These are phyloP conservation scores for Cystoderma amianthinum DNA, from an alignment of 768 basidiomycete species.

Conservation along the genomic window DNA sequence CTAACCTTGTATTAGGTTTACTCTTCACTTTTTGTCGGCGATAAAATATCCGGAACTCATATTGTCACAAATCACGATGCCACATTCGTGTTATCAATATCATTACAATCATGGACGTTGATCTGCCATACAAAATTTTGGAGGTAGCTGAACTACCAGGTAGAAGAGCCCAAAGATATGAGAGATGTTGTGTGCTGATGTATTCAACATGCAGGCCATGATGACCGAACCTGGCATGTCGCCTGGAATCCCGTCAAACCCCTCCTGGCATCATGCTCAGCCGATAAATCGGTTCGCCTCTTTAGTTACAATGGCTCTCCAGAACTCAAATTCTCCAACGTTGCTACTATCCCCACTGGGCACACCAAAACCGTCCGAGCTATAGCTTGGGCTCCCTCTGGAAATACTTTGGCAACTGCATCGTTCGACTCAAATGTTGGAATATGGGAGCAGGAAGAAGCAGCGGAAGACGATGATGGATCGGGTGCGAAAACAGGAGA, in stretches of 20 bases:
- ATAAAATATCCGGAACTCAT: no score
- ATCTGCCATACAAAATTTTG: background rate
- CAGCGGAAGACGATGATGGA: conserved; percentile 27
- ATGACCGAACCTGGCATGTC: conserved; percentile 81
- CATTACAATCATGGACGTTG: conserved; percentile 4
- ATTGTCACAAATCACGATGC: background rate
- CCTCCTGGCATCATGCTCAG: conserved; percentile 87
- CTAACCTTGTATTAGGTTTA: background rate
- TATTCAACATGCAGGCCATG: conserved; percentile 73
- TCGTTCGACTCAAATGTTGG: conserved; percentile 93
- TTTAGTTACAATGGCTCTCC: conserved; percentile 53
- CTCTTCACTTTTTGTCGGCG: background rate
- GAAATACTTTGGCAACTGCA: conserved; percentile 79
- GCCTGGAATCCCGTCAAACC: conserved; percentile 85
- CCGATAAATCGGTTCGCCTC: conserved; percentile 86
- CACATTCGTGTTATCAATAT: background rate
- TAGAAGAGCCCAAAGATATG: no score
- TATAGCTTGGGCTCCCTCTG: conserved; percentile 86
- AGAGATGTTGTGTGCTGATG: no score
- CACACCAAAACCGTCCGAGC: conserved; percentile 86
- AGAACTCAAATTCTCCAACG: conserved; percentile 36
- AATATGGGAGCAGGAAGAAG: conserved; percentile 74
- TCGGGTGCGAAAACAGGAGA: conserved; percentile 34
- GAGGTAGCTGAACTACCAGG: conserved; percentile 1
- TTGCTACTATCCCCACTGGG: conserved; percentile 70